A percentile compares a stretch with the other conserved stretches of the same genome.
phyloP scores from a whole-genome alignment of 495 filamentous ascomycete genomes.

The Penicillium alfredii region DNA sequence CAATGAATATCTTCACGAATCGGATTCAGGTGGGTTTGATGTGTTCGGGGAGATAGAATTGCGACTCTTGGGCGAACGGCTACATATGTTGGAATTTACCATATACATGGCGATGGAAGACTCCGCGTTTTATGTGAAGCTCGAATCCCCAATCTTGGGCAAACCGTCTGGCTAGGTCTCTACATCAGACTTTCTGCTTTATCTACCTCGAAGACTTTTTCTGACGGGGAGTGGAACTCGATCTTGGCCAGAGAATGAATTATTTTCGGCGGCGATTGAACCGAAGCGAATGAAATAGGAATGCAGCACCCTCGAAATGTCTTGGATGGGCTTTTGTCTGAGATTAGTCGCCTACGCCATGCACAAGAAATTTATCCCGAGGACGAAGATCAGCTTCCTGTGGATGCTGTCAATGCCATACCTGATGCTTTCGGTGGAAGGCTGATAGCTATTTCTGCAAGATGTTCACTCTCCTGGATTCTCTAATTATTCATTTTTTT shows the following conservation, averaged over 20 bases:
- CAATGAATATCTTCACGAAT: not conserved
- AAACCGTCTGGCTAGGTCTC: not conserved
- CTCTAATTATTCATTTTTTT: too few relatives aligned
- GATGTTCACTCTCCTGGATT: not conserved
- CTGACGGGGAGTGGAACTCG: conserved; percentile 1
- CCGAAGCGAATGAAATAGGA: conserved; percentile 4
- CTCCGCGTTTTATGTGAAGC: conserved; percentile 1
- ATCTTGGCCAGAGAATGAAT: conserved; percentile 1
- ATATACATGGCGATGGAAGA: conserved; percentile 1
- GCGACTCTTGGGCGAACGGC: not conserved
- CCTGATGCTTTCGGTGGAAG: not conserved
- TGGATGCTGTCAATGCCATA: not conserved
- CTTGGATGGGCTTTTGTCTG: conserved; percentile 1
- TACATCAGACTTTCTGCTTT: not conserved
- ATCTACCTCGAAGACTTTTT: conserved; percentile 1
- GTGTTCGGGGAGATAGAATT: conserved; percentile 2
- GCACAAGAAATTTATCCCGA: not conserved
- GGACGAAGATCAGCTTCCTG: not conserved
- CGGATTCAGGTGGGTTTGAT: not conserved
- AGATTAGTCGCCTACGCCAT: not conserved
- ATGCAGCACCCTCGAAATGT: conserved; percentile 1
- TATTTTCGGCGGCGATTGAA: conserved; percentile 2
- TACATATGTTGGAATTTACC: conserved; percentile 1
- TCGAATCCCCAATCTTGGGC: not conserved
- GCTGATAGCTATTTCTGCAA: not conserved